A percentile compares a stretch with the other conserved stretches of the same genome.
Evolutionary conservation across 2,329 filamentous ascomycete species (phyloP).

Genomic region (Aureobasidium sp.): DNA sequence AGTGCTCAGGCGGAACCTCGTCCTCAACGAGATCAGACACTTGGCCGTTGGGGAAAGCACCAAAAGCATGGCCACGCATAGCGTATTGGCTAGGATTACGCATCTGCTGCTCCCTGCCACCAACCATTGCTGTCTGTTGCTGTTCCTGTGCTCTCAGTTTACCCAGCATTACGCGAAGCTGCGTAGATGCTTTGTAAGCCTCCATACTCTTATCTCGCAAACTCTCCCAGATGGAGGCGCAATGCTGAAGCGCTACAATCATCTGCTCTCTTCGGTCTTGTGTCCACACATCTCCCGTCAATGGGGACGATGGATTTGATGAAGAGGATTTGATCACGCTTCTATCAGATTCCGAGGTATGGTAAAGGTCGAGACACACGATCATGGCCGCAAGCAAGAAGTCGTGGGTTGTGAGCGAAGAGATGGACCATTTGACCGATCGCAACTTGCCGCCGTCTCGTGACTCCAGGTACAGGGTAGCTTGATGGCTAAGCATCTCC

Average conservation of each 20-base stretch:
- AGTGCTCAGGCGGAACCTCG: conserved; percentile 53
- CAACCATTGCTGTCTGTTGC: conserved; percentile 18
- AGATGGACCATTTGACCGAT: conserved; percentile 70
- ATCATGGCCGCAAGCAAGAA: conserved; percentile 83
- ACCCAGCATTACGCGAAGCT: conserved; percentile 76
- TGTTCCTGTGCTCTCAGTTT: conserved; percentile 57
- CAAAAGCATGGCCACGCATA: conserved; percentile 18
- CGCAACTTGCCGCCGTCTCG: conserved; percentile 64
- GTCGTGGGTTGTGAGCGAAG: conserved; percentile 72
- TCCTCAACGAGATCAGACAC: conserved; percentile 40
- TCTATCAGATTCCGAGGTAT: conserved; percentile 46
- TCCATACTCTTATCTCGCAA: conserved; percentile 75
- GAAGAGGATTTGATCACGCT: conserved; percentile 26
- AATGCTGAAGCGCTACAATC: conserved; percentile 65
- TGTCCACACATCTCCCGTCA: conserved; percentile 34
- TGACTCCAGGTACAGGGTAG: conserved; percentile 67
- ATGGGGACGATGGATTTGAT: conserved; percentile 21
- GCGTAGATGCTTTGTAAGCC: conserved; percentile 75
- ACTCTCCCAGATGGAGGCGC: conserved; percentile 72
- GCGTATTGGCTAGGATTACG: background rate
- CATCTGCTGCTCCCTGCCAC: conserved; percentile 12
- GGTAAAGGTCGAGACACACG: conserved; percentile 73
- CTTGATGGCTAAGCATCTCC: conserved; percentile 70
- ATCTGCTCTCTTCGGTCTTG: conserved; percentile 59
- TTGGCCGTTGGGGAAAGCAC: conserved; percentile 28